Percentiles rank a stretch among this genome's conserved stretches.
Conservation (phyloP, 2,329 filamentous ascomycete genomes). For the Penicillium vulpinum region DNA sequence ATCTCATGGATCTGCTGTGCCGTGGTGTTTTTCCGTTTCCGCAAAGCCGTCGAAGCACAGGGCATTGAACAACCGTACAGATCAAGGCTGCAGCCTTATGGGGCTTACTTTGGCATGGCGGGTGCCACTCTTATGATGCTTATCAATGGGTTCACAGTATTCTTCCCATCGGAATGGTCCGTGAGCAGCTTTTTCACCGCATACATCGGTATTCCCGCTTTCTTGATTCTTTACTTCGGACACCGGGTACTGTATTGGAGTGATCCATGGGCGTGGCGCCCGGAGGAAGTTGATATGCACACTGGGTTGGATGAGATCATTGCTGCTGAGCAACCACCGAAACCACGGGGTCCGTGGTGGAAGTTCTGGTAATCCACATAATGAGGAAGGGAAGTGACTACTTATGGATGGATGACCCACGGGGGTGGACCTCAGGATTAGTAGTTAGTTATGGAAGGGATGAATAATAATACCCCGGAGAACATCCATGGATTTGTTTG, state of each 20-base stretch:
- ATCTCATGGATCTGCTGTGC: conserved; percentile 70
- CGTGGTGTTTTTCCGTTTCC: conserved; percentile 61
- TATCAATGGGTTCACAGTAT: conserved; percentile 74
- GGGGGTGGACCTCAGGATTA: too few species aligned
- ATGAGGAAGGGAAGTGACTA: too few species aligned
- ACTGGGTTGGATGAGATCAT: conserved; percentile 56
- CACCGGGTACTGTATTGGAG: conserved; percentile 50
- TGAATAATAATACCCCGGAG: too few species aligned
- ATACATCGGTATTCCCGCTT: conserved; percentile 66
- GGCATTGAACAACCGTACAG: conserved; percentile 55
- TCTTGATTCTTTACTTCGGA: conserved; percentile 55
- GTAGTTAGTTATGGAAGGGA: too few species aligned
- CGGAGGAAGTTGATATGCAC: conserved; percentile 54
- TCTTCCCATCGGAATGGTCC: conserved; percentile 66
- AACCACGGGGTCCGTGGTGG: conserved; percentile 35
- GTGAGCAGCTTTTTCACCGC: conserved; percentile 64
- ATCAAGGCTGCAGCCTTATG: conserved; percentile 62
- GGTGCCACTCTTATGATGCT: conserved; percentile 61
- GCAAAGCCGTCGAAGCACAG: conserved; percentile 50
- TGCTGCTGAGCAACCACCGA: conserved; percentile 43
- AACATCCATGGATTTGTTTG: too few species aligned
- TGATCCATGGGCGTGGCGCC: conserved; percentile 54
- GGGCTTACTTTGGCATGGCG: conserved; percentile 60
- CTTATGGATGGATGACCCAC: too few species aligned
- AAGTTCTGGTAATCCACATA: conserved; percentile 32